phyloP scores from a whole-genome alignment of 1,284 basidiomycete genomes.

The Ustilago xerochloae region DNA sequence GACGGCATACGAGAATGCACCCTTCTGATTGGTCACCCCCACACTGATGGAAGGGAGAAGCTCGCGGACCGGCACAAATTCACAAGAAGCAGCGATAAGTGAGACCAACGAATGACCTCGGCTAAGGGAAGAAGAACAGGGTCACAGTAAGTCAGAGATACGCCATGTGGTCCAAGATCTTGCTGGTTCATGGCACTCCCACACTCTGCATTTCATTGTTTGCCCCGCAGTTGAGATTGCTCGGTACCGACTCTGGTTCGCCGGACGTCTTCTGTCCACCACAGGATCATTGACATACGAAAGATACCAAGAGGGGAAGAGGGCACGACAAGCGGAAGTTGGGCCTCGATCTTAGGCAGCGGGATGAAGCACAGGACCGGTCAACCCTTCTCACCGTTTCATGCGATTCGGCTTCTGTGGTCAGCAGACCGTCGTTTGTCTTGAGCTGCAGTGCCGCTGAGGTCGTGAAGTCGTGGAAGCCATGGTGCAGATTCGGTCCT shows the following conservation, averaged over 20 bases:
- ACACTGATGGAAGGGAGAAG: constrained; percentile 11
- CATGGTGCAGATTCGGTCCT: neutral
- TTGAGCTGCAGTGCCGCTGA: too few relatives aligned
- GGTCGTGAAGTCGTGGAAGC: too few relatives aligned
- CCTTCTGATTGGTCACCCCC: constrained; percentile 20
- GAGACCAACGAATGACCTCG: neutral
- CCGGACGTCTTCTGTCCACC: neutral
- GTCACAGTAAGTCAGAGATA: neutral
- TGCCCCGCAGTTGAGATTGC: too few relatives aligned
- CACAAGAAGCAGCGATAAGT: neutral
- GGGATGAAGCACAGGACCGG: neutral
- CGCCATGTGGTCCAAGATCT: neutral
- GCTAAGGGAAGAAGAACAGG: neutral
- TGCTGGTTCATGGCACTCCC: neutral
- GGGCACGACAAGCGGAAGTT: too few relatives aligned
- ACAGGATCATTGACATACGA: neutral
- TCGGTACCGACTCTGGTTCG: too few relatives aligned
- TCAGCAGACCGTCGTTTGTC: neutral
- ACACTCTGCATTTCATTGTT: neutral
- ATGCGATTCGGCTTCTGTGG: too few relatives aligned
- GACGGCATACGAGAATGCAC: too few relatives aligned
- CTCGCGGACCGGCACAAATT: neutral
- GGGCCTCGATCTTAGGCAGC: too few relatives aligned
- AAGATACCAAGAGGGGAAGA: neutral
- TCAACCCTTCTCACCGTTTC: neutral